These are phyloP conservation scores for Microstroma glucosiphilum DNA, from an alignment of 1,284 basidiomycete species.

Conservation along the genomic window DNA sequence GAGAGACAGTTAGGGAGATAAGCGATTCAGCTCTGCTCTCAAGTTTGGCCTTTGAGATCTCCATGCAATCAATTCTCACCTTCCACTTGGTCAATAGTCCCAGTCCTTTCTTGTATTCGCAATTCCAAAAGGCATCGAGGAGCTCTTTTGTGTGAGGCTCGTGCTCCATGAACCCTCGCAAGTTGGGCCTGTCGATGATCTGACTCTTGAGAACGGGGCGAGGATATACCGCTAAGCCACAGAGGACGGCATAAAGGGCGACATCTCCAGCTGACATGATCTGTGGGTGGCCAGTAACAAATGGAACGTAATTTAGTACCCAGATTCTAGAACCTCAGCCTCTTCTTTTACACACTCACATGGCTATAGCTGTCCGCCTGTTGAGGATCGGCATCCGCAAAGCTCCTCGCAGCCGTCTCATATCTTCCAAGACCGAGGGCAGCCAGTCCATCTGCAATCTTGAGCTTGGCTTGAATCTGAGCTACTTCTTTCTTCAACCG, in stretches of 20 bases:
- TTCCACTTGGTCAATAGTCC: slow-evolving; percentile 66
- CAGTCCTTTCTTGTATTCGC: slow-evolving; percentile 71
- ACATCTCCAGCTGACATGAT: slow-evolving; percentile 71
- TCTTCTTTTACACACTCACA: too few relatives aligned
- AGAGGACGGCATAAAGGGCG: slow-evolving; percentile 73
- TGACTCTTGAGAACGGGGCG: slow-evolving; percentile 64
- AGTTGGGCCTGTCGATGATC: slow-evolving; percentile 64
- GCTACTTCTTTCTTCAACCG: slow-evolving; percentile 22
- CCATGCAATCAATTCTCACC: slow-evolving; percentile 54
- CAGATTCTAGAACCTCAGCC: too few relatives aligned
- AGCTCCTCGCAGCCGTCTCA: slow-evolving; percentile 66
- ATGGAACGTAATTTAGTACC: too few relatives aligned
- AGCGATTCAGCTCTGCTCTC: not conserved
- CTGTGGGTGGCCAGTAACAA: slow-evolving; percentile 53
- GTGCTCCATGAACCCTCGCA: slow-evolving; percentile 72
- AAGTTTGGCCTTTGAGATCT: not conserved
- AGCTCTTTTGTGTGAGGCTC: slow-evolving; percentile 77
- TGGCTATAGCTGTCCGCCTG: not conserved
- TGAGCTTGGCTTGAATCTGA: slow-evolving; percentile 65
- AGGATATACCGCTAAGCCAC: slow-evolving; percentile 68
- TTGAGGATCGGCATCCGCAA: slow-evolving; percentile 64
- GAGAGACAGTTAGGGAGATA: not conserved
- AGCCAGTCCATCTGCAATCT: slow-evolving; percentile 68
- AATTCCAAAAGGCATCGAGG: slow-evolving; percentile 71
- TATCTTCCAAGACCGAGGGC: slow-evolving; percentile 65